Base-by-base conservation (phyloP, 495 filamentous ascomycete species). In the Evernia prunastri region DNA sequence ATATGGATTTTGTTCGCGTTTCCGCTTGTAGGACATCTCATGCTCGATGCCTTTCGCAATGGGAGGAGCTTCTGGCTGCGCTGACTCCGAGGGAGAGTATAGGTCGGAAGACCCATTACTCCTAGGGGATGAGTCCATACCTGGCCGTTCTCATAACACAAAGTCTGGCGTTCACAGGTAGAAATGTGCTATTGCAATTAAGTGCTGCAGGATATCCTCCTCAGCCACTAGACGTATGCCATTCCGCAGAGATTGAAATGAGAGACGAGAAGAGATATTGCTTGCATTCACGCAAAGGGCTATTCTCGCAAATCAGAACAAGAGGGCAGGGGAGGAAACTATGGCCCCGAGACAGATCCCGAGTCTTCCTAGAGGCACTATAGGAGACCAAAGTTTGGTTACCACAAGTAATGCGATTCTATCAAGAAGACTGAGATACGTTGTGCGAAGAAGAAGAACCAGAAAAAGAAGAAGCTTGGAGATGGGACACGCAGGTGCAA, bases 41-140 rank as follows among this genome's bases (percentile, higher is more conserved):
- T 39, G 23, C 25, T 33, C 31, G 33, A 59, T 57, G 35, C 23
- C 56, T 36, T 43, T 43, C 29, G 39, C n/a, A n/a, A 40, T 60
- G 31, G 56, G 33, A 56, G 40, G 25, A 60, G 40, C 42, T 18
- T 64, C 43, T 51, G 56, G 62, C 23, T 59, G 40, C 27, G 42
- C 42, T 59, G 64, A 29, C 31, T 66, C 67, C 20, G 43, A 63
- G 13, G 49, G 42, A 15, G 64, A 66, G 56, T 69, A 69, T 33
- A 69, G 60, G 43, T 69, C 67, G 42, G 67, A 69, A 43, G 67
- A 69, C 15, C 42, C 64, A 37, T 53, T 67, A 54, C 67, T 67
- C 54, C 53, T 58, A 35, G 67, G 67, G 47, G 67, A 69, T 58
- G 53, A 58, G 49, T 47, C 43, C 67, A 69, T 69, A 31, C 27